These are phyloP conservation scores for Sphaerostilbella broomeana DNA, from an alignment of 2,329 filamentous ascomycete genomes.

Conservation along the genomic window DNA sequence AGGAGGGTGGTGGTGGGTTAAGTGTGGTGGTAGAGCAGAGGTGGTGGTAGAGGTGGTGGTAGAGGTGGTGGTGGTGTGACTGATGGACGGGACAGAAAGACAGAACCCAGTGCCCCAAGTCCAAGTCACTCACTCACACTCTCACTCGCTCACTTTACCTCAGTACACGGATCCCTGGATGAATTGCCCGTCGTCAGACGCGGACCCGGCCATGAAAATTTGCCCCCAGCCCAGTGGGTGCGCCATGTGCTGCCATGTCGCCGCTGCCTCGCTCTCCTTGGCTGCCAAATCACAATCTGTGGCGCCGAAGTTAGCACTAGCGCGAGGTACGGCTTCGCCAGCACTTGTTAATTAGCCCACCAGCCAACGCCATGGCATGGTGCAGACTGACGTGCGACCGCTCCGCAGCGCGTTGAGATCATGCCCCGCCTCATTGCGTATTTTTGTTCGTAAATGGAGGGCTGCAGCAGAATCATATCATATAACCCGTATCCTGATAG, in stretches of 20 bases:
- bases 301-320: slow-evolving; percentile 9
- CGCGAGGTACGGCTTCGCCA: slow-evolving; percentile 8
- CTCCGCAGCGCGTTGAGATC: slow-evolving; percentile 8
- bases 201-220: slow-evolving; percentile 15
- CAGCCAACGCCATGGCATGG: not conserved
- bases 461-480: no score
- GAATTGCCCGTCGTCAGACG: slow-evolving; percentile 4
- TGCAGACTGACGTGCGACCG: slow-evolving; percentile 5
- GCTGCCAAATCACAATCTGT: not conserved
- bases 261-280: slow-evolving; percentile 1
- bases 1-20: no score
- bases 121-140: no score
- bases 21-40: no score
- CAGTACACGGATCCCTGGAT: no score
- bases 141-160: no score
- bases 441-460: slow-evolving; percentile 5
- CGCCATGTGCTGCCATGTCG: slow-evolving; percentile 10
- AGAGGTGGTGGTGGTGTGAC: slow-evolving; percentile 12
- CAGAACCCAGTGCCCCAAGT: not conserved
- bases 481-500: no score
- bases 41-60: no score
- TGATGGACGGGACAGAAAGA: no score
- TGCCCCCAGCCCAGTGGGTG: slow-evolving; percentile 16
- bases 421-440: slow-evolving; percentile 6
- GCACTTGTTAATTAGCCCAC: no score